These are phyloP conservation scores for Canavalia ensiformis DNA, from an alignment of 306 rosid genomes.

Conservation along the genomic window DNA sequence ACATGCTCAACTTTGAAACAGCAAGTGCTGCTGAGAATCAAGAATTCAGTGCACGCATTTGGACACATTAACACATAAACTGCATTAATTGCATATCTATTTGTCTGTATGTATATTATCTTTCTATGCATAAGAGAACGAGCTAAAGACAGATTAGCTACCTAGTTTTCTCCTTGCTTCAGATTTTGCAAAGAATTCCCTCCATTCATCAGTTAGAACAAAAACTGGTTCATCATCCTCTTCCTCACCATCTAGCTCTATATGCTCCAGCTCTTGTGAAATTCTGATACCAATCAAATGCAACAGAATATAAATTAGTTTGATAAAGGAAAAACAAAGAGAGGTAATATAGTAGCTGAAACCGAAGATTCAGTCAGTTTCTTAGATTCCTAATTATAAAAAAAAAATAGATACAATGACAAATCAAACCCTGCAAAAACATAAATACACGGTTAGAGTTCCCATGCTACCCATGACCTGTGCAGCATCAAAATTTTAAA, in stretches of 20 bases:
- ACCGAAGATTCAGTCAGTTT: not conserved
- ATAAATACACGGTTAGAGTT: not conserved
- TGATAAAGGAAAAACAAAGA: slow-evolving; percentile 4
- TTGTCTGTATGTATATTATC: not conserved
- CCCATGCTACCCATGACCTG: not conserved
- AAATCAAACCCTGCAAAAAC: slow-evolving; percentile 15
- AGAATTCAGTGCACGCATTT: slow-evolving; percentile 1
- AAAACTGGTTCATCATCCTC: slow-evolving; percentile 77
- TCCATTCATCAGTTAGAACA: slow-evolving; percentile 84
- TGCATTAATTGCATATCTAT: not conserved
- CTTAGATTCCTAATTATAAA: slow-evolving; percentile 9
- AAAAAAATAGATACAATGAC: not conserved
- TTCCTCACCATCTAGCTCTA: slow-evolving; percentile 59
- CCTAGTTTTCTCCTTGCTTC: slow-evolving; percentile 77
- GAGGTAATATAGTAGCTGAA: not conserved
- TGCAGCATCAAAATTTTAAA: not conserved
- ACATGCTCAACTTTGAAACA: slow-evolving; percentile 35
- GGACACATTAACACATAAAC: slow-evolving; percentile 10
- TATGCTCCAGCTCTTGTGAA: slow-evolving; percentile 57
- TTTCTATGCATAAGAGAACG: not conserved
- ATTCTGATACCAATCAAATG: slow-evolving; percentile 52
- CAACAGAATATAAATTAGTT: slow-evolving; percentile 3
- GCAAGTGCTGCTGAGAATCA: slow-evolving; percentile 30
- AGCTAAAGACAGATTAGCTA: slow-evolving; percentile 36
- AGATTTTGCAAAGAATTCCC: slow-evolving; percentile 79